phyloP scores from a whole-genome alignment of 192 early-diverging fungal species.

The Phlyctochytrium planicorne region DNA sequence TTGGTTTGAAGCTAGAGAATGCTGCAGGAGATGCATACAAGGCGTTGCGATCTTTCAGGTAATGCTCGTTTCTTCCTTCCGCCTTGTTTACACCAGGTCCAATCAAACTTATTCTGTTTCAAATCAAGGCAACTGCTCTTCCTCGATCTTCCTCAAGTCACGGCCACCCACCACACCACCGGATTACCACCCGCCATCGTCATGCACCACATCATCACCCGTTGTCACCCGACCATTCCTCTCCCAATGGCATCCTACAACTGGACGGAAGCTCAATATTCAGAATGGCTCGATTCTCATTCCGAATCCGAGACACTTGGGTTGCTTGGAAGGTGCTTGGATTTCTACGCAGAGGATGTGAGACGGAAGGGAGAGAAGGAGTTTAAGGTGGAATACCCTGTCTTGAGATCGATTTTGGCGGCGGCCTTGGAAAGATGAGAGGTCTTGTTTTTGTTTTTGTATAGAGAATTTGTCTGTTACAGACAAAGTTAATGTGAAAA shows the following conservation, averaged over 20 bases:
- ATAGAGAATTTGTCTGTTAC: no score
- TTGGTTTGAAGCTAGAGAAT: conserved; percentile 55
- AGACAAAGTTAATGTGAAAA: no score
- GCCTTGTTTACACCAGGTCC: background rate
- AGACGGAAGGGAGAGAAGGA: conserved; percentile 29
- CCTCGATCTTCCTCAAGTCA: conserved; percentile 56
- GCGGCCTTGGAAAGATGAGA: no score
- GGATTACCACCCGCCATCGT: conserved; percentile 48
- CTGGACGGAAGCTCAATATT: conserved; percentile 62
- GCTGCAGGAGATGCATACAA: conserved; percentile 57
- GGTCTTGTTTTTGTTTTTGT: no score
- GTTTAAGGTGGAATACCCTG: conserved; percentile 31
- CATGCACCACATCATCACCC: conserved; percentile 63
- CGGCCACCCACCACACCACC: conserved; percentile 48
- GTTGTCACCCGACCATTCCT: conserved; percentile 51
- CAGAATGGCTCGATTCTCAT: conserved; percentile 68
- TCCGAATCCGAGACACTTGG: conserved; percentile 42
- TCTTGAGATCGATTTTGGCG: background rate
- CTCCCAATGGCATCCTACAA: conserved; percentile 57
- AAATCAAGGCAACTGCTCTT: conserved; percentile 58
- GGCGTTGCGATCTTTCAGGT: conserved; percentile 62
- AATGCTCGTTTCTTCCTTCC: conserved; percentile 7
- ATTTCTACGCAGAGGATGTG: conserved; percentile 41
- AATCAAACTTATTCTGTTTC: conserved; percentile 1
- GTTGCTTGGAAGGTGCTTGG: conserved; percentile 45